Conservation (phyloP, 2,329 filamentous ascomycete species). For the Colletotrichum sp. region DNA sequence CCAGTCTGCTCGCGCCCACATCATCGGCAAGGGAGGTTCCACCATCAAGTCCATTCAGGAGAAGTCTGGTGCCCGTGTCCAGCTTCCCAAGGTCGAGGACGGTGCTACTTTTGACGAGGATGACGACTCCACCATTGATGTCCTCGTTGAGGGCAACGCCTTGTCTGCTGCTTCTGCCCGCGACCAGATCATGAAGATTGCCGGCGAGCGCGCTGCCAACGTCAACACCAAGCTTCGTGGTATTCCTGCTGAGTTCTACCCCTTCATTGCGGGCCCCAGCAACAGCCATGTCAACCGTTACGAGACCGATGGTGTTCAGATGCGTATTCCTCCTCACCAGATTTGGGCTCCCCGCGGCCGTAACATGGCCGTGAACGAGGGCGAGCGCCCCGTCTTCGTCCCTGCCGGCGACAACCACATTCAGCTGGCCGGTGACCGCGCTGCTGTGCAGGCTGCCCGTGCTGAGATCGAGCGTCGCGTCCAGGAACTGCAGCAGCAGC, state of each 20-base stretch:
- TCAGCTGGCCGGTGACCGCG: constrained; percentile 83
- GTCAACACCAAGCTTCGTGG: constrained; percentile 82
- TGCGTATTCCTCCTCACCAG: constrained; percentile 84
- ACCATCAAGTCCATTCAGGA: constrained; percentile 91
- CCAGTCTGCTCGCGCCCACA: constrained; percentile 81
- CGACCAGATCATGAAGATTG: constrained; percentile 85
- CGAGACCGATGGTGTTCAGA: constrained; percentile 77
- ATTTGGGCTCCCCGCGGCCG: constrained; percentile 60
- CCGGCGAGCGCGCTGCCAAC: constrained; percentile 82
- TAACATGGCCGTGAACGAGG: constrained; percentile 33
- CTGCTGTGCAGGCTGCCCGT: constrained; percentile 79
- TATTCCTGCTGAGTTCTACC: constrained; percentile 91
- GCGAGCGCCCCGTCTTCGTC: constrained; percentile 72
- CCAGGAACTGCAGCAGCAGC: constrained; percentile 74
- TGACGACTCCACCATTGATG: constrained; percentile 81
- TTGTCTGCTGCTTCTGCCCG: constrained; percentile 85
- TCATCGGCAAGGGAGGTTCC: constrained; percentile 91
- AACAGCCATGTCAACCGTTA: constrained; percentile 72
- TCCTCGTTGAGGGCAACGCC: constrained; percentile 89
- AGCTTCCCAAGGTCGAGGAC: constrained; percentile 83
- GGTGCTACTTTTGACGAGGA: constrained; percentile 65
- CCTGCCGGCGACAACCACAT: constrained; percentile 83
- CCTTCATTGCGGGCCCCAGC: constrained; percentile 86
- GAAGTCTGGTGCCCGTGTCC: constrained; percentile 87
- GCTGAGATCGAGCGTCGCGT: constrained; percentile 82